These are phyloP conservation scores for Claviceps monticola DNA, from an alignment of 2,329 filamentous ascomycete genomes.

Conservation along the genomic window DNA sequence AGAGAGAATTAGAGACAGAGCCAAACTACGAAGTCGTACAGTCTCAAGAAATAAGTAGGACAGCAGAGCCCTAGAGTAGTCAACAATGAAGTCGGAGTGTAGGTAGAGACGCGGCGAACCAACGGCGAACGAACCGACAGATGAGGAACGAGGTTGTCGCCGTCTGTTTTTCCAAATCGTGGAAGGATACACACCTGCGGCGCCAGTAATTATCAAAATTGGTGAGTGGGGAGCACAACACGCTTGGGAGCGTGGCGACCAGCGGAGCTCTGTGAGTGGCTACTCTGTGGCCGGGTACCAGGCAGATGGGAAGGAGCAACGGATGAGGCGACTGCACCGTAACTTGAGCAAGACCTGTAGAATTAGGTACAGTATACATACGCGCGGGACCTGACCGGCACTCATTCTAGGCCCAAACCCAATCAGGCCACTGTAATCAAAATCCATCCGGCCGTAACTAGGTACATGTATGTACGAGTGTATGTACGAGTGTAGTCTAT, in stretches of 20 bases:
- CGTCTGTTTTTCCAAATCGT: constrained; percentile 4
- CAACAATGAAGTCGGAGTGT: not conserved
- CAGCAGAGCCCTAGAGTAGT: not conserved
- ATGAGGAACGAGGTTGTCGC: constrained; percentile 4
- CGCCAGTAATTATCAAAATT: constrained; percentile 3
- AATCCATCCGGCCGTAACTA: not conserved
- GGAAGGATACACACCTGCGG: constrained; percentile 1
- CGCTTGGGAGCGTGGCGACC: constrained; percentile 1
- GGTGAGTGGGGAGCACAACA: constrained; percentile 1
- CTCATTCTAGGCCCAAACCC: not conserved
- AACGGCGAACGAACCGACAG: not conserved
- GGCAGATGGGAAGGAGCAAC: not conserved
- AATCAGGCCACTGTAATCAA: not conserved
- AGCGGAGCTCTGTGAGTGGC: constrained; percentile 8
- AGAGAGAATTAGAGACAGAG: not conserved
- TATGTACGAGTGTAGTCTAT: too few relatives aligned
- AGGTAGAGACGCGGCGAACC: not conserved
- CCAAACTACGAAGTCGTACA: not conserved
- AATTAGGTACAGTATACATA: too few relatives aligned
- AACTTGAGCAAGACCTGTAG: too few relatives aligned
- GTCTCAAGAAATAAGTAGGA: not conserved
- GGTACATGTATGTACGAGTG: too few relatives aligned
- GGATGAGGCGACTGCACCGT: not conserved
- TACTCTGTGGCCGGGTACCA: not conserved
- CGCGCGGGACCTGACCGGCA: not conserved